Base-by-base conservation (phyloP, 225 moss, liverwort and hornwort species). In the Antitrichia curtipendula region DNA sequence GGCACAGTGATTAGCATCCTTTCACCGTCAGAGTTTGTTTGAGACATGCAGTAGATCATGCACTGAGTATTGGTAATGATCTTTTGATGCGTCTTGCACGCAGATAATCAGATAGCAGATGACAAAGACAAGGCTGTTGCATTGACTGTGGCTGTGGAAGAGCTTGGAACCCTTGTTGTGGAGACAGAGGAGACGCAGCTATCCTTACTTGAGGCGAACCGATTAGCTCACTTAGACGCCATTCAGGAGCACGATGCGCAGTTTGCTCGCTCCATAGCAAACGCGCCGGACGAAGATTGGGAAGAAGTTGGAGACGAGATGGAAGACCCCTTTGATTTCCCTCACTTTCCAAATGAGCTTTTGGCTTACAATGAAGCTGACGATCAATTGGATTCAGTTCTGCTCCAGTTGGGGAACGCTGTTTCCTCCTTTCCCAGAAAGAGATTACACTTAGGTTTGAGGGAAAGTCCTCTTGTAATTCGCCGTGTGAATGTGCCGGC, bases 201-300 rank as follows among this genome's bases (percentile, higher is more conserved):
- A 20, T 90, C 93, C 25, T 64, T 93, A 45, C 60, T 80, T 36
- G 90, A 93, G 84, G 89, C 84, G 29, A 32, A 65, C 13, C 86
- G 93, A 69, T 83, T 93, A 47, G 88, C 89, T 24, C 82, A 62
- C 41, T 90, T 90, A 53, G 90, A 93, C 82, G 77, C 89, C 75
- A 90, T 93, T 63, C 76, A 38, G 60, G 87, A 87, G 83, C 91
- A 91, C 38, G 90, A 93, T 66, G 80, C 85, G 64, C 86, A 47
- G 9, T 93, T 93, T 65, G 91, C 89, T n/a, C 58, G 24, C 6
- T 63, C 65, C n/a, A 62, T 91, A 53, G 76, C 13, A 12, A 77
- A 60, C 47, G 62, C 49, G 66, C 29, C 86, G 65, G 5, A 1
- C 7, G 6, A 36, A 32, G 84, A 62, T 5, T 89, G 89, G 89